A percentile compares a stretch with the other conserved stretches of the same genome.
Conservation (phyloP, 177 flowering plant species). For the Vitis hybrid region DNA sequence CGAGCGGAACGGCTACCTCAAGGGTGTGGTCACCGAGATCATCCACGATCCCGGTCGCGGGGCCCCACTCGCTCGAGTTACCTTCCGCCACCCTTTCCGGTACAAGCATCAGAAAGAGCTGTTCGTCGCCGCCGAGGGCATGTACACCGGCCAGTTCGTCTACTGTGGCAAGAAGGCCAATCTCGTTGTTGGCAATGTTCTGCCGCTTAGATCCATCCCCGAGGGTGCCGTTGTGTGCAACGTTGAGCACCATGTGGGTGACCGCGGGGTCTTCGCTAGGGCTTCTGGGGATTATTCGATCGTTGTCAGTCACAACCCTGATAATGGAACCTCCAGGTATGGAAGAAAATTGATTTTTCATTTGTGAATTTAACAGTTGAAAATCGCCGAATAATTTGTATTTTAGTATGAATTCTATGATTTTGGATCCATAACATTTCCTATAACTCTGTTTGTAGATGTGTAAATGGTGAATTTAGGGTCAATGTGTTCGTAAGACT, state of each 20-base stretch:
- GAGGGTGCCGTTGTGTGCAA: constrained; percentile 43
- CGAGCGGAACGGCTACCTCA: constrained; percentile 38
- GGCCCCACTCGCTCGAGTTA: constrained; percentile 34
- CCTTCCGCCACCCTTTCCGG: constrained; percentile 35
- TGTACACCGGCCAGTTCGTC: constrained; percentile 39
- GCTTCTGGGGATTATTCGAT: constrained; percentile 39
- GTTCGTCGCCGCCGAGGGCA: constrained; percentile 37
- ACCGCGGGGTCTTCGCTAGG: constrained; percentile 39
- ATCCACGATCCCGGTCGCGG: constrained; percentile 49
- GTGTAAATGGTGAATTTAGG: too few species aligned
- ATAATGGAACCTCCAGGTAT: constrained; percentile 32
- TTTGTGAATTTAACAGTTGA: too few species aligned
- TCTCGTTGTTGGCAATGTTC: constrained; percentile 30
- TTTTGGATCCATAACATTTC: too few species aligned
- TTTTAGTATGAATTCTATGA: too few species aligned
- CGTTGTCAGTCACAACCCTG: constrained; percentile 40
- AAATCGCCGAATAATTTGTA: too few species aligned
- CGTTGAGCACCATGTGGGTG: constrained; percentile 45
- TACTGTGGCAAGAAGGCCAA: constrained; percentile 37
- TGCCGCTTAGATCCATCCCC: constrained; percentile 33
- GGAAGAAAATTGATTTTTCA: too few species aligned
- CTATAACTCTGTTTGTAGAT: too few species aligned
- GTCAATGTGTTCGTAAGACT: too few species aligned
- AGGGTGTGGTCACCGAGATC: constrained; percentile 36
- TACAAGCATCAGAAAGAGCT: constrained; percentile 40